Conservation (phyloP, 345 rosid species). For the Populus nigra region DNA sequence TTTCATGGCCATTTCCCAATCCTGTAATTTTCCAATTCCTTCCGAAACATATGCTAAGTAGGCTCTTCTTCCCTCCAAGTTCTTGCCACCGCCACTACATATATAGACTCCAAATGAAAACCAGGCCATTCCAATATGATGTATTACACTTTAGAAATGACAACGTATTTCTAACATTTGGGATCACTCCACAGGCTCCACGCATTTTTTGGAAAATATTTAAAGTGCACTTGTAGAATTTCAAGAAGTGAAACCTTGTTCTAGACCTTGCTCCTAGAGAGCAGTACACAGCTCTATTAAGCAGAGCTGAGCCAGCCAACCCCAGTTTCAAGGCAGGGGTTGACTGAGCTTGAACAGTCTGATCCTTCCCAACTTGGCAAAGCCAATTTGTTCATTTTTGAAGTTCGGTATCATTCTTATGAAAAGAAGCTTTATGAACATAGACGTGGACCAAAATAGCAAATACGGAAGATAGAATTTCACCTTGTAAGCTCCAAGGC, state of each 20-base stretch:
- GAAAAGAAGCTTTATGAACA: not conserved
- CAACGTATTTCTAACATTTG: too few relatives aligned
- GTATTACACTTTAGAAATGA: not conserved
- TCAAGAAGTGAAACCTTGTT: too few relatives aligned
- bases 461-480: not conserved
- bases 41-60: constrained; percentile 66
- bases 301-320: not conserved
- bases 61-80: constrained; percentile 47
- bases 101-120: constrained; percentile 9
- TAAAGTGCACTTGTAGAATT: too few relatives aligned
- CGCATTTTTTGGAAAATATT: too few relatives aligned
- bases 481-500: constrained; percentile 62
- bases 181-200: too few relatives aligned
- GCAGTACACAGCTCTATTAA: not conserved
- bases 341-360: not conserved
- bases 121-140: not conserved
- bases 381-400: too few relatives aligned
- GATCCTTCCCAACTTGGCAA: not conserved
- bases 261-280: too few relatives aligned
- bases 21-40: constrained; percentile 53
- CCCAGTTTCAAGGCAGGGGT: not conserved
- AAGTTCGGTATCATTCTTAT: not conserved
- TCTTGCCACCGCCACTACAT: constrained; percentile 28
- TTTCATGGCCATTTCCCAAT: constrained; percentile 64
- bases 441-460: not conserved